Evolutionary conservation across 352 stramenopile genomes (phyloP), one percentile per base, ranked within the genome.

Genomic region (Aphanomyces invadans): DNA sequence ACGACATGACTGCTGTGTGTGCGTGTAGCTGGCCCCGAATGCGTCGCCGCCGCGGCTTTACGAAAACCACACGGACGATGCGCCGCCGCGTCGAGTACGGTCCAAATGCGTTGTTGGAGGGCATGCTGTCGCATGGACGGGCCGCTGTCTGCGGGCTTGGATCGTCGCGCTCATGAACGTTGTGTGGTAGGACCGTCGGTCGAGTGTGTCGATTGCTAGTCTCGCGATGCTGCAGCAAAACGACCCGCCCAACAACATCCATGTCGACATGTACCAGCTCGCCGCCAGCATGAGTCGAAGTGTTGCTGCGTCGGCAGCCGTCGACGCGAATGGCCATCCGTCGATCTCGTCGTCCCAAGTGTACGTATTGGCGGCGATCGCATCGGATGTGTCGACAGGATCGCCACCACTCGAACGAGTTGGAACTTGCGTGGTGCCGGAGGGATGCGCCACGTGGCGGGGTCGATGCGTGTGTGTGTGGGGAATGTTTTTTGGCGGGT

Each of bases 201-300:
- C 31, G 46, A 44, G 29, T 26, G 26, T 65, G 7, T 36, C 57
- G 38, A 38, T 32, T 4, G 38, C 26, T 15, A 39, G 33, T 45
- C 23, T 36, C 36, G 17, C 38, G 23, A 15, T 26, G 26, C 10
- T 29, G 62, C 63, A 46, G 2, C 39, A 53, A 38, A 61, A 90
- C 62, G 78, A 89, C 68, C 55, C 75, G 23, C 86, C 70, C 3
- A 88, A 76, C 3, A 89, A 95, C 44, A 63, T 96, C 42, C 83
- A 92, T 61, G 70, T 86, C 1, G 78, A 93, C 66, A 96, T 96
- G 54, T 82, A 86, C 38, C 88, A 74, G 1, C 71, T 96, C 31
- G 88, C 88, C 0, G 85, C 84, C 4, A 92, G 83, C 38, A 76
- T 95, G 36, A 81, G 77, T 11, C 81, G 81, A 19, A 84, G 78